phyloP scores from a whole-genome alignment of 768 basidiomycete genomes.

The Tricholoma sp. region DNA sequence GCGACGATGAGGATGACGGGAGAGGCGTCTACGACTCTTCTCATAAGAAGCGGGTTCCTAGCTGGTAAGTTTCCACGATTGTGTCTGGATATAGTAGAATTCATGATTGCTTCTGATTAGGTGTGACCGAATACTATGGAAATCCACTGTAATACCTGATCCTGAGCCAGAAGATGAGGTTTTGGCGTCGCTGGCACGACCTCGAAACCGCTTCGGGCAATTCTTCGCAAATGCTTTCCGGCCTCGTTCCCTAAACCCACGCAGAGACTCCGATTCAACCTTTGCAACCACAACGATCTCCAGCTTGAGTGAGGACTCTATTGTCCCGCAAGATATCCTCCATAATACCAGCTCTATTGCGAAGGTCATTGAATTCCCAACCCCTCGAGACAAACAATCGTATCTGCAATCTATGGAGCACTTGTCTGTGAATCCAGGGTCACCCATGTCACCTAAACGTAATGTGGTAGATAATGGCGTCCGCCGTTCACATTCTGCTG shows the following conservation, averaged over 20 bases:
- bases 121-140: constrained; percentile 86
- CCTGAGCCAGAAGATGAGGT: constrained; percentile 32
- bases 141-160: constrained; percentile 56
- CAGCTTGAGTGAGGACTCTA: constrained; percentile 13
- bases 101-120: constrained; percentile 27
- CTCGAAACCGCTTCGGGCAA: constrained; percentile 46
- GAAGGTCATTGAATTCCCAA: background rate
- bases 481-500: constrained; percentile 2
- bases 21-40: constrained; percentile 79
- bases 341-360: background rate
- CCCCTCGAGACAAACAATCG: background rate
- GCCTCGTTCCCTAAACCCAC: constrained; percentile 34
- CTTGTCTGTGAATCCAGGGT: background rate
- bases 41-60: constrained; percentile 75
- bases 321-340: constrained; percentile 15
- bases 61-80: constrained; percentile 50
- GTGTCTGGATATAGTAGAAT: background rate
- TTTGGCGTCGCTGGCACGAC: constrained; percentile 21
- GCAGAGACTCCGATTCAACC: constrained; percentile 33
- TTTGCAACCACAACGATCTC: constrained; percentile 19
- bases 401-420: background rate
- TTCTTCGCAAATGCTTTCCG: constrained; percentile 52
- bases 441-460: background rate
- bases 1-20: constrained; percentile 35
- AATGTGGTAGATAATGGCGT: background rate